Conservation (phyloP, 768 basidiomycete species). For the Podaxis carcinomalis region DNA sequence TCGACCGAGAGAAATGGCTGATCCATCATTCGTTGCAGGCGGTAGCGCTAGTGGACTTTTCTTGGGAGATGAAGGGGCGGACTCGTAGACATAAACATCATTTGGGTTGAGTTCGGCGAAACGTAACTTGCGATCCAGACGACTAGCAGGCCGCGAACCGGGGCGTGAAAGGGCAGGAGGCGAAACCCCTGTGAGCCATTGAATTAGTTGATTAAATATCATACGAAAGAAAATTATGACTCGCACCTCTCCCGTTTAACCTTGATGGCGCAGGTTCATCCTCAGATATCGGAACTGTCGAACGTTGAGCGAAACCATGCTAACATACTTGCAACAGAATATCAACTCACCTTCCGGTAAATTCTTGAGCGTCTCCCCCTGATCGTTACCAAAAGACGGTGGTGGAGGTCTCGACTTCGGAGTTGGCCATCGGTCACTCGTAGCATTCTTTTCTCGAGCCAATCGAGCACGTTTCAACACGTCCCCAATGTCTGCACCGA, state of each 20-base stretch:
- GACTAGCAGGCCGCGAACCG: slow-evolving; percentile 58
- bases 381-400: background rate
- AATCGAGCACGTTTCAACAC: slow-evolving; percentile 53
- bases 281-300: slow-evolving; percentile 16
- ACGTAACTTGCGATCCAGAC: slow-evolving; percentile 54
- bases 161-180: slow-evolving; percentile 42
- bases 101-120: slow-evolving; percentile 72
- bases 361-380: background rate
- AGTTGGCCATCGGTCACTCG: background rate
- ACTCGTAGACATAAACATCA: slow-evolving; percentile 83
- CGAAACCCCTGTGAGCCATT: slow-evolving; percentile 20
- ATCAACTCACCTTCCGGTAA: slow-evolving; percentile 14
- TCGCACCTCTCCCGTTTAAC: slow-evolving; percentile 8
- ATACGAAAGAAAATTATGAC: background rate
- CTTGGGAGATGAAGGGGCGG: slow-evolving; percentile 73
- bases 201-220: background rate
- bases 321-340: background rate
- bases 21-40: slow-evolving; percentile 35
- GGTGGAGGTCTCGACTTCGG: background rate
- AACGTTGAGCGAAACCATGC: background rate
- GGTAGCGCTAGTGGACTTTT: slow-evolving; percentile 57
- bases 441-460: slow-evolving; percentile 33
- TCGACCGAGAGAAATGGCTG: slow-evolving; percentile 36
- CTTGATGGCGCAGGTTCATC: slow-evolving; percentile 11
- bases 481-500: slow-evolving; percentile 64